Conservation (phyloP, 2,329 filamentous ascomycete genomes). For the Epichloe uncinata region DNA sequence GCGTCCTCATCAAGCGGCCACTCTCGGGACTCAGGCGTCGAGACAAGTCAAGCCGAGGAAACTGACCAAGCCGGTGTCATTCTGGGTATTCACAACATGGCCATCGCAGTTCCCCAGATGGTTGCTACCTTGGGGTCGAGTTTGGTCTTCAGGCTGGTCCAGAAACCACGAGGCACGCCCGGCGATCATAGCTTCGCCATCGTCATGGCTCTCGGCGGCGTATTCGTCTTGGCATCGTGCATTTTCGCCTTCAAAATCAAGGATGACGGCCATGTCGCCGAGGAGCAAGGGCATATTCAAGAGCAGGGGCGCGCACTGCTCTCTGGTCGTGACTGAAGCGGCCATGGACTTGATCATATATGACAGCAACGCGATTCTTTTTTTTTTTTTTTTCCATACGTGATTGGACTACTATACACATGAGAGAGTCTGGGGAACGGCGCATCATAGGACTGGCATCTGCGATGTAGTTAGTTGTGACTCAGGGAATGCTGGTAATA, state of each 20-base stretch:
- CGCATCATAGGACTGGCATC: too few relatives aligned
- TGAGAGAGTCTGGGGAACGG: too few relatives aligned
- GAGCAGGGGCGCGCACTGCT: slow-evolving; percentile 12
- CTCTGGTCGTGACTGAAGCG: neutral
- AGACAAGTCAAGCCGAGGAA: slow-evolving; percentile 34
- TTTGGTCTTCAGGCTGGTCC: slow-evolving; percentile 69
- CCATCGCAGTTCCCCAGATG: slow-evolving; percentile 83
- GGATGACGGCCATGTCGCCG: slow-evolving; percentile 37
- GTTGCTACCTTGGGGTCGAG: slow-evolving; percentile 76
- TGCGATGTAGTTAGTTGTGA: too few relatives aligned
- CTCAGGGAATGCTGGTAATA: too few relatives aligned
- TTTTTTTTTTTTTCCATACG: neutral
- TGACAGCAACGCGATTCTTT: neutral
- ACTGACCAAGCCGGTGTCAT: slow-evolving; percentile 78
- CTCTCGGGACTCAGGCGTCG: slow-evolving; percentile 12
- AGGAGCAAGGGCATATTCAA: slow-evolving; percentile 27
- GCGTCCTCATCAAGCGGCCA: slow-evolving; percentile 2
- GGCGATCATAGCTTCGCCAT: slow-evolving; percentile 81
- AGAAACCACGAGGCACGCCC: slow-evolving; percentile 73
- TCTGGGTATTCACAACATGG: slow-evolving; percentile 90
- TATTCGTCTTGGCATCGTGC: slow-evolving; percentile 64
- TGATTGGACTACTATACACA: too few relatives aligned
- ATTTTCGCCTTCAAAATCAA: slow-evolving; percentile 55
- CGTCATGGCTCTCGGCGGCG: slow-evolving; percentile 72
- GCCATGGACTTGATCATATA: neutral